A percentile compares a stretch with the other conserved stretches of the same genome.
Conservation (phyloP, 768 basidiomycete species). For the Dictyophora rubrovolvata region DNA sequence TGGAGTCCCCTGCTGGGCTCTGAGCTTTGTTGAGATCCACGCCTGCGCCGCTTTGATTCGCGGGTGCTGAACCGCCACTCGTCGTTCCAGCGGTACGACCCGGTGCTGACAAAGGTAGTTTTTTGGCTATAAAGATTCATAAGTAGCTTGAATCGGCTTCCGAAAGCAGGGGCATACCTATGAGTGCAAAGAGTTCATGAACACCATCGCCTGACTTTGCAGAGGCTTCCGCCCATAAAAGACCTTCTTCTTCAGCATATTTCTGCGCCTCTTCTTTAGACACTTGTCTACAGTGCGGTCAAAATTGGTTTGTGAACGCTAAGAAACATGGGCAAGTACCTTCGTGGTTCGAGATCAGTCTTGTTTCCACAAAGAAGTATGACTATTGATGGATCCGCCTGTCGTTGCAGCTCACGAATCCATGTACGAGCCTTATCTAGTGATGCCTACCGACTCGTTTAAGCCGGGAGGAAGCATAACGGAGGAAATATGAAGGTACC, state of each 20-base stretch:
- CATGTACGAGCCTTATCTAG: constrained; percentile 93
- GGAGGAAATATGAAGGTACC: constrained; percentile 9
- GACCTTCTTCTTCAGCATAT: constrained; percentile 84
- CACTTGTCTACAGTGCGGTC: constrained; percentile 39
- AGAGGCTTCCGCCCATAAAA: constrained; percentile 89
- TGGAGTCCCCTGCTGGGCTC: constrained; percentile 36
- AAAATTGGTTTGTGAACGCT: not conserved
- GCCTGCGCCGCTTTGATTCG: constrained; percentile 37
- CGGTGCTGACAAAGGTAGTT: constrained; percentile 73
- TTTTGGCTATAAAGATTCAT: constrained; percentile 50
- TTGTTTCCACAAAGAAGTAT: constrained; percentile 98
- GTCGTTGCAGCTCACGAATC: constrained; percentile 94
- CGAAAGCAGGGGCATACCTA: constrained; percentile 43
- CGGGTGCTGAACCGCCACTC: constrained; percentile 40
- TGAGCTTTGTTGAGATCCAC: constrained; percentile 76
- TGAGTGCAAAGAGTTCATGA: constrained; percentile 73
- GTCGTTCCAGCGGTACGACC: constrained; percentile 42
- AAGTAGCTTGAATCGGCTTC: not conserved
- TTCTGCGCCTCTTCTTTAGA: constrained; percentile 83
- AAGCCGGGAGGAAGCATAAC: not conserved
- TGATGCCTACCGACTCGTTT: constrained; percentile 37
- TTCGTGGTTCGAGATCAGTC: constrained; percentile 71
- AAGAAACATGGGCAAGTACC: constrained; percentile 18
- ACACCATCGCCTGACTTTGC: constrained; percentile 87
- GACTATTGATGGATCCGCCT: constrained; percentile 94